Percentiles rank a stretch among this genome's conserved stretches.
Evolutionary conservation across 176 grass and related monocot species (phyloP).

Genomic region (Luzula sylvatica): DNA sequence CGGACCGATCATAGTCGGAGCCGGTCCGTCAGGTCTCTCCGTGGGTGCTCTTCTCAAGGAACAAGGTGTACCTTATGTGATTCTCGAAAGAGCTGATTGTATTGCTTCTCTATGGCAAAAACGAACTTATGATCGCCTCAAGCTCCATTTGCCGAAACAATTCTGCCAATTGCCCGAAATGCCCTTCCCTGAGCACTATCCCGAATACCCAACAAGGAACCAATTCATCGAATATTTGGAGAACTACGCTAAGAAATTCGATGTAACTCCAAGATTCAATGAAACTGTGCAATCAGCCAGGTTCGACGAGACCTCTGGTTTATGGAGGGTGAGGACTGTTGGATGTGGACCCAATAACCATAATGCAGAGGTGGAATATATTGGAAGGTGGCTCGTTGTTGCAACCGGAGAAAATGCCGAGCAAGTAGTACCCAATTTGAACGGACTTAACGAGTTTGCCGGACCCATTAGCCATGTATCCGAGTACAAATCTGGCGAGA

Average conservation of each 20-base stretch:
- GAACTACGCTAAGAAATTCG: conserved; percentile 41
- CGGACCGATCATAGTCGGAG: conserved; percentile 78
- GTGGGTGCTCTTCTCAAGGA: conserved; percentile 53
- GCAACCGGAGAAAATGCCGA: conserved; percentile 86
- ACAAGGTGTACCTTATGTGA: conserved; percentile 52
- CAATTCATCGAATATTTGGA: conserved; percentile 72
- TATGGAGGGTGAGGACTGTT: conserved; percentile 49
- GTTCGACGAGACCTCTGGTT: conserved; percentile 58
- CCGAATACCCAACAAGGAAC: conserved; percentile 58
- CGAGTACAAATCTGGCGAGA: conserved; percentile 53
- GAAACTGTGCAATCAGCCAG: conserved; percentile 33
- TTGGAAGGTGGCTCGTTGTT: conserved; percentile 69
- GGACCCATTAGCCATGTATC: conserved; percentile 41
- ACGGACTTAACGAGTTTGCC: conserved; percentile 24
- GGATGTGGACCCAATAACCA: background rate
- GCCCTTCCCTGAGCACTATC: conserved; percentile 52
- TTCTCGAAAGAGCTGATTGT: conserved; percentile 61
- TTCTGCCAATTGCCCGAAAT: conserved; percentile 76
- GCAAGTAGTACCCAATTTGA: conserved; percentile 37
- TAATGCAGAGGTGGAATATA: conserved; percentile 57
- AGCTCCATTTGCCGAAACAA: conserved; percentile 77
- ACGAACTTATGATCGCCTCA: conserved; percentile 74
- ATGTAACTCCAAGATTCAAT: conserved; percentile 46
- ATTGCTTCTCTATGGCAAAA: conserved; percentile 71
- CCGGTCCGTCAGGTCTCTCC: conserved; percentile 52